A percentile compares a stretch with the other conserved stretches of the same genome.
Conservation (phyloP, 208 protist species). For the Trypanosomatidae sp. region DNA sequence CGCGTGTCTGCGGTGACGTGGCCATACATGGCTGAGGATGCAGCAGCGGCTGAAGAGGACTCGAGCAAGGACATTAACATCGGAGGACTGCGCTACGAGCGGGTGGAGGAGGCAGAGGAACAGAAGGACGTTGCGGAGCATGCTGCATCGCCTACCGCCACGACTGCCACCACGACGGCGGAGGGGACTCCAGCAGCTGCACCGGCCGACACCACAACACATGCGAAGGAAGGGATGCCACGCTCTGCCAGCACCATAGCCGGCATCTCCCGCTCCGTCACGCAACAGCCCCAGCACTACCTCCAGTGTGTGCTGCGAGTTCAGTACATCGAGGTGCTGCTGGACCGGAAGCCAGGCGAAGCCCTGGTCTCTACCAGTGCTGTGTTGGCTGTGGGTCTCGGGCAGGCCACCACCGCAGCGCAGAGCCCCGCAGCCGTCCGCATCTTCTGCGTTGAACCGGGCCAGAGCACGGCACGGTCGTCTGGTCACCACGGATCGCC, state of each 20-base stretch:
- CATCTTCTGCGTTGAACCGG: slow-evolving; percentile 42
- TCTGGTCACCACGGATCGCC: background rate
- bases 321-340: slow-evolving; percentile 57
- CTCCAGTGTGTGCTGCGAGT: slow-evolving; percentile 32
- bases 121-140: no score
- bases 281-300: slow-evolving; percentile 19
- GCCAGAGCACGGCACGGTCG: background rate
- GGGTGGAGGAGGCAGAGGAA: no score
- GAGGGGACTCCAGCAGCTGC: background rate
- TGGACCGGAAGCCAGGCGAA: slow-evolving; percentile 29
- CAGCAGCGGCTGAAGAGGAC: no score
- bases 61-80: no score
- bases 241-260: slow-evolving; percentile 10
- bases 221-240: no score
- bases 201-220: no score
- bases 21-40: slow-evolving; percentile 14
- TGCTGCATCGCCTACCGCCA: background rate
- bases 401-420: slow-evolving; percentile 26
- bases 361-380: slow-evolving; percentile 31
- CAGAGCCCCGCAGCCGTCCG: slow-evolving; percentile 29
- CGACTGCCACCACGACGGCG: background rate
- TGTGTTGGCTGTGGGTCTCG: slow-evolving; percentile 63
- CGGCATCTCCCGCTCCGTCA: slow-evolving; percentile 12
- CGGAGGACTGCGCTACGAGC: no score
- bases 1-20: slow-evolving; percentile 29